Evolutionary conservation across 306 rosid species (phyloP).

Genomic region (Acmispon strigosus): DNA sequence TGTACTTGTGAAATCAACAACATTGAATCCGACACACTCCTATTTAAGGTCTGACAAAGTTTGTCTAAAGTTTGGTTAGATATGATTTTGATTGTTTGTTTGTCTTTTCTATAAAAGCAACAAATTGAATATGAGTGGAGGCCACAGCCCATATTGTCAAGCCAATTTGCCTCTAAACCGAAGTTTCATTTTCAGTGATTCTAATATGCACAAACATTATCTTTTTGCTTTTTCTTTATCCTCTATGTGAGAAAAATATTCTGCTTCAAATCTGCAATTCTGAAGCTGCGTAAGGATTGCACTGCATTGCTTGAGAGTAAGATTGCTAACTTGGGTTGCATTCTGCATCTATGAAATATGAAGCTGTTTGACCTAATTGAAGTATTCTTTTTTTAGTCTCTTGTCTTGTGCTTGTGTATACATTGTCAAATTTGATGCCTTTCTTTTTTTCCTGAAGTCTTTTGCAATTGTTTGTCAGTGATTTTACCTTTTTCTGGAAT

Average conservation of each 20-base stretch:
- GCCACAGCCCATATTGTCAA: neutral
- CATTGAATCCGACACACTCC: constrained; percentile 10
- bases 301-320: constrained; percentile 2
- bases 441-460: neutral
- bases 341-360: constrained; percentile 15
- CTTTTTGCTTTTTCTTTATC: neutral
- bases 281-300: neutral
- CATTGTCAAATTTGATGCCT: neutral
- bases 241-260: neutral
- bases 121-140: neutral
- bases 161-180: neutral
- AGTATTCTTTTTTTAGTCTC: neutral
- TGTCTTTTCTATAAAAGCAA: neutral
- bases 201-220: neutral
- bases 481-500: neutral
- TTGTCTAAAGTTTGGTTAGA: constrained; percentile 3
- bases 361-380: neutral
- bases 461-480: neutral
- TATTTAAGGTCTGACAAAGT: neutral
- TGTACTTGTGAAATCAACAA: neutral
- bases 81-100: neutral
- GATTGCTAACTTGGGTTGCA: neutral
- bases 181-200: constrained; percentile 12
- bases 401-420: neutral
- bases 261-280: neutral